A percentile compares a stretch with the other conserved stretches of the same genome.
Evolutionary conservation across 768 basidiomycete species (phyloP).

Genomic region (Trametes elegans): DNA sequence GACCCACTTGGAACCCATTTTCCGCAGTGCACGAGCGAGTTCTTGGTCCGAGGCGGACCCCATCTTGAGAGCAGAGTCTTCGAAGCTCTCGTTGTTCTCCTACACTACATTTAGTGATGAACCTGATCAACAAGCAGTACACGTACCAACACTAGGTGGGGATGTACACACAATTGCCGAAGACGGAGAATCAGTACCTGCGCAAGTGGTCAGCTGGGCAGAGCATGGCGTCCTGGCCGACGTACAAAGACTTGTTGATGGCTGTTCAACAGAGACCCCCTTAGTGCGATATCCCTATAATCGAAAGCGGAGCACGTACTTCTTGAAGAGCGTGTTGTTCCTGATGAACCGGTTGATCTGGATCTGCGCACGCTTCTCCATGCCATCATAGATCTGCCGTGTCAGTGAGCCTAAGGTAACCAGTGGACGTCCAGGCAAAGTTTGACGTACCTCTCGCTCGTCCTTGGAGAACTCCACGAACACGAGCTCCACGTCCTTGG

Average conservation of each 20-base stretch:
- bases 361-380: constrained; percentile 54
- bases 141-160: constrained; percentile 61
- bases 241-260: constrained; percentile 47
- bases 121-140: neutral
- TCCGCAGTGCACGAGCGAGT: constrained; percentile 47
- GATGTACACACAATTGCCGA: constrained; percentile 72
- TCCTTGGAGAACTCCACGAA: constrained; percentile 61
- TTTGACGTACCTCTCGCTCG: constrained; percentile 53
- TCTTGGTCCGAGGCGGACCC: constrained; percentile 52
- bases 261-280: too few relatives aligned
- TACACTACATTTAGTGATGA: constrained; percentile 19
- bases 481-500: constrained; percentile 58
- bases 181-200: constrained; percentile 75
- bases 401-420: too few relatives aligned
- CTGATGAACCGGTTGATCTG: constrained; percentile 59
- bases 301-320: constrained; percentile 43
- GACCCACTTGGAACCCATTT: constrained; percentile 46
- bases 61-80: constrained; percentile 50
- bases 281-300: too few relatives aligned
- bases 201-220: neutral
- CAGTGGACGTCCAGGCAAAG: neutral
- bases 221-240: neutral
- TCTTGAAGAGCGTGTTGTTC: constrained; percentile 65
- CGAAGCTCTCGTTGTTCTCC: constrained; percentile 43
- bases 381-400: constrained; percentile 53